Conservation (phyloP, 1,284 basidiomycete genomes). For the Cryptococcus sp. region DNA sequence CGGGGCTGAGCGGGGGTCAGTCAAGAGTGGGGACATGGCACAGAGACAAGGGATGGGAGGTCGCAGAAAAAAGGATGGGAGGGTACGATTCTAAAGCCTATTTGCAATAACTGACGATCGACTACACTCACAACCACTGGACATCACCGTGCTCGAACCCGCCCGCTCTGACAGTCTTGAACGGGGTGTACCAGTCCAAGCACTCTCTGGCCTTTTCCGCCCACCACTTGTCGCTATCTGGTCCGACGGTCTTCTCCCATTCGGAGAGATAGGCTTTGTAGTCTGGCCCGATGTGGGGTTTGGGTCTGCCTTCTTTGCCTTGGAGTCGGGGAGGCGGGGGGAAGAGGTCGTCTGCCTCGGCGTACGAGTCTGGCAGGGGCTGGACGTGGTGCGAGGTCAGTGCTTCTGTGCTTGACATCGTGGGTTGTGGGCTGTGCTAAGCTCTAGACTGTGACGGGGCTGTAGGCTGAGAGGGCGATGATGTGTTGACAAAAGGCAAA, state of each 20-base stretch:
- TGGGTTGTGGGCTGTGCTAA: no score
- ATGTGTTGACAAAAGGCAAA: no score
- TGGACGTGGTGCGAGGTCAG: constrained; percentile 29
- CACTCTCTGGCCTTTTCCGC: constrained; percentile 80
- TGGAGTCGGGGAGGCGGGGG: constrained; percentile 45
- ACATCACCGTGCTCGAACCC: constrained; percentile 85
- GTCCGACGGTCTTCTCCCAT: constrained; percentile 72
- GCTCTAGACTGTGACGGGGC: no score
- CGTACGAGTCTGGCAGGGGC: constrained; percentile 38
- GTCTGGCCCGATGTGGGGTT: constrained; percentile 72
- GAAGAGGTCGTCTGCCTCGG: constrained; percentile 39
- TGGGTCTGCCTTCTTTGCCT: constrained; percentile 42
- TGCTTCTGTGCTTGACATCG: no score
- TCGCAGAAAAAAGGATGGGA: no score
- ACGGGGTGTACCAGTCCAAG: constrained; percentile 88
- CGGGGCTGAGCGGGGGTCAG: constrained; percentile 58
- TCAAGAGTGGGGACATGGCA: neutral
- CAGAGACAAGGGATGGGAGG: no score
- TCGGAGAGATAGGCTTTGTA: constrained; percentile 68
- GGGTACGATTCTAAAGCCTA: no score
- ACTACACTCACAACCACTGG: constrained; percentile 72
- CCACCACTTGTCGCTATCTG: constrained; percentile 83
- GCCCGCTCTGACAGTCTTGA: constrained; percentile 84
- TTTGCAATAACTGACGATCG: neutral
- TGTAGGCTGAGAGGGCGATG: no score